Evolutionary conservation across 2,329 filamentous ascomycete species (phyloP).

Genomic region (Talaromyces sp.): DNA sequence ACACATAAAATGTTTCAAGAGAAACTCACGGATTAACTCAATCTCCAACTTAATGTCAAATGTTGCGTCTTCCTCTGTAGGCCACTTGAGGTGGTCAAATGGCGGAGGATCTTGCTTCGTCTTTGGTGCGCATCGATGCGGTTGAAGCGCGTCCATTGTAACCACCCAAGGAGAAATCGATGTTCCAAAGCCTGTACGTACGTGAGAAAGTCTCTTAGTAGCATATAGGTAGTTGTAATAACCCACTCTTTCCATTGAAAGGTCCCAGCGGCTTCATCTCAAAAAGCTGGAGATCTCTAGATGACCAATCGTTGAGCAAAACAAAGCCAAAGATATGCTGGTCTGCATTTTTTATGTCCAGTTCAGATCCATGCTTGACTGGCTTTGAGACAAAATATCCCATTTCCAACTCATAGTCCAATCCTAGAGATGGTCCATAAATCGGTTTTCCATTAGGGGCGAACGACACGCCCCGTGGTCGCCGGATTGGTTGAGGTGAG

Average conservation of each 20-base stretch:
- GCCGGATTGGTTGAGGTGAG: conserved; percentile 43
- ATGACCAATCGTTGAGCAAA: conserved; percentile 56
- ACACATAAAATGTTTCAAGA: background rate
- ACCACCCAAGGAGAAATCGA: conserved; percentile 59
- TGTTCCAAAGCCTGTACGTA: conserved; percentile 46
- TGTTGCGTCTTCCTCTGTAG: background rate
- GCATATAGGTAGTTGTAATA: background rate
- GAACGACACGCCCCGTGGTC: conserved; percentile 41
- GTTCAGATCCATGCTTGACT: conserved; percentile 27
- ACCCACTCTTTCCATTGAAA: conserved; percentile 50
- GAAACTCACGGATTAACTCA: background rate
- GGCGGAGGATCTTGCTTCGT: background rate
- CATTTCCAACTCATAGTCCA: conserved; percentile 42
- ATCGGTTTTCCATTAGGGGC: conserved; percentile 24
- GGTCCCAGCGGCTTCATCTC: conserved; percentile 60
- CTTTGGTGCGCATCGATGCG: background rate
- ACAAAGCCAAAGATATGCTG: conserved; percentile 60
- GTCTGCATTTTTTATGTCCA: conserved; percentile 45
- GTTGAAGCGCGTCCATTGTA: conserved; percentile 53
- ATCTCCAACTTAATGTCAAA: background rate
- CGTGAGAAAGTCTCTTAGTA: background rate
- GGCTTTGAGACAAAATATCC: conserved; percentile 43
- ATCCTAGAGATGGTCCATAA: conserved; percentile 16
- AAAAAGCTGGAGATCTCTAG: conserved; percentile 52
- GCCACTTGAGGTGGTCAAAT: background rate